Base-by-base conservation (phyloP, 305 asterid genomes). In the Fraxinus baroniana region DNA sequence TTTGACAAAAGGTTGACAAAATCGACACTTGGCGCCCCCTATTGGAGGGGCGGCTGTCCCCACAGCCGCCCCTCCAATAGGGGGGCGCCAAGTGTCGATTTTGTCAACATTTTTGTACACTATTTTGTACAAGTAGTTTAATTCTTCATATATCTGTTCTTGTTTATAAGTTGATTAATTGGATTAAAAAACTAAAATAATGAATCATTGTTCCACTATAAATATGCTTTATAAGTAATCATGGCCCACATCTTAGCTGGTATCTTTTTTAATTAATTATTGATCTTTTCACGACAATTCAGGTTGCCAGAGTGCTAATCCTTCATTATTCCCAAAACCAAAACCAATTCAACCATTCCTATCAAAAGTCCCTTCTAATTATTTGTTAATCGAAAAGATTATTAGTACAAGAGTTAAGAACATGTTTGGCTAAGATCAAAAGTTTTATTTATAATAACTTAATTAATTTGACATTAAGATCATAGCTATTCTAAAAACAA, bases 211-310 rank as follows among this genome's bases (percentile, higher is more conserved):
- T 78, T 81, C 79, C 76, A 33, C 60, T 57, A 86, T 79, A 72
- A 76, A 84, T 81, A 26, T 81, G 78, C 41, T 20, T 62, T 79
- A 76, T 79, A 75, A 36, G 55, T 22, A 35, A 77, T 28, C 22
- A 74, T 60, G 86, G 83, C 57, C 89, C 83, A 80, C 86, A 83
- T 62, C 83, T 80, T 83, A 87, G 88, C 85, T 85, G 85, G 71
- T 78, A 64, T 44, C 57, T 7, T 74, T n/a, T 28, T 77, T 87
- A 85, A 37, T 37, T 37, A 37, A 87, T 87, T 79, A 85, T 83
- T 73, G 76, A 79, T 76, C 82, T 33, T 83, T 82, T 84, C 44
- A 9, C 44, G 3, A 62, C 62, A 60, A 84, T 78, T 13, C 22
- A 44, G 35, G 72, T 2, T 84, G 87, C 46, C 84, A 84, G 86